Conservation (phyloP, 441 rosid species). For the Pelargonium citronellum region DNA sequence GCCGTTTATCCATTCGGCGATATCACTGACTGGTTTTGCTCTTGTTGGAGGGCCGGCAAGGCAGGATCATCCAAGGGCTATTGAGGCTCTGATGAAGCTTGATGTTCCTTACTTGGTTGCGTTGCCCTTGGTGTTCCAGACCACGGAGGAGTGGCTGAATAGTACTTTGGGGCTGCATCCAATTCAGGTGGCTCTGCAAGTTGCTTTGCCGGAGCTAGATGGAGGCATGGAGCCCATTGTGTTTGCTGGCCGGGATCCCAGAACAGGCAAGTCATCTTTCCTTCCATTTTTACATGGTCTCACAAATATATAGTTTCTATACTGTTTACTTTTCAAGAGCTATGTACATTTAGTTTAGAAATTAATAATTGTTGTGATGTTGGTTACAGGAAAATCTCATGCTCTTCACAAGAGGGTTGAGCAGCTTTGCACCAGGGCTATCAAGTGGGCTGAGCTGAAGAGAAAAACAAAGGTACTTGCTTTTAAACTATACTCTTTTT, state of each 20-base stretch:
- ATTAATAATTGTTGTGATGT: constrained; percentile 13
- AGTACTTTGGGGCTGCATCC: constrained; percentile 96
- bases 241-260: constrained; percentile 95
- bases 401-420: constrained; percentile 99
- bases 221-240: constrained; percentile 99
- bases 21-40: constrained; percentile 92
- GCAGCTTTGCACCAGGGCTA: constrained; percentile 93
- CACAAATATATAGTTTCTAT: background rate
- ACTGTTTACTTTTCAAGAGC: too few species aligned
- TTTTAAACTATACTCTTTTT: background rate
- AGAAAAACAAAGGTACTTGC: constrained; percentile 76
- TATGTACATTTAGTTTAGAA: background rate
- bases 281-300: background rate
- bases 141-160: constrained; percentile 95
- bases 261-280: constrained; percentile 59
- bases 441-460: constrained; percentile 92
- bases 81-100: constrained; percentile 83
- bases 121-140: constrained; percentile 91
- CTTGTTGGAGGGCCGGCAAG: constrained; percentile 99
- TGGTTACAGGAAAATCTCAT: constrained; percentile 82
- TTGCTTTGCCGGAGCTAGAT: constrained; percentile 96
- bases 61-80: constrained; percentile 96
- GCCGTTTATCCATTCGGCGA: constrained; percentile 65
- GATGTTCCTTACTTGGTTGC: constrained; percentile 95
- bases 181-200: constrained; percentile 97